Evolutionary conservation across 2,329 filamentous ascomycete genomes (phyloP), one percentile per base, ranked within the genome.

Genomic region (Curvularia lunata): DNA sequence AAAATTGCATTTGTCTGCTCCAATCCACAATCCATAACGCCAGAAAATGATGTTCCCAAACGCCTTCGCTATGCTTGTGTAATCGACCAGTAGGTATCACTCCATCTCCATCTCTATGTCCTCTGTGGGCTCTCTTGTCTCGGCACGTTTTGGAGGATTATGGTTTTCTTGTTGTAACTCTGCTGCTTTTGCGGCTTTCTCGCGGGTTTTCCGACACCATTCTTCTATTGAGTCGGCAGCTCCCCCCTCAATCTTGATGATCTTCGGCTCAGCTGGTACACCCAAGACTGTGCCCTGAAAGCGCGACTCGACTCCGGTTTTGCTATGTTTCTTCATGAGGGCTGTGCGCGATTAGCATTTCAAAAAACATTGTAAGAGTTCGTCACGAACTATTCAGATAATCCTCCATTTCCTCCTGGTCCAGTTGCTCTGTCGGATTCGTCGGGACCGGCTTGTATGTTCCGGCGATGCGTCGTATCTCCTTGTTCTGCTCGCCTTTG

Each of bases 271-370:
- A 48, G 84, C 84, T 43, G 84, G 82, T 64, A 88, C 88, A 4
- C 94, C 94, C 10, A 98, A 82, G 0, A 95, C 85, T 0, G 94
- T 97, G 28, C 91, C 92, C 65, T 89, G 86, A 75, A 92, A 96
- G 69, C 94, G 89, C 9, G 89, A 88, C 71, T 96, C 92, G 70
- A 96, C 92, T 61, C 90, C 91, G 0, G 90, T 91, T 68, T 95
- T 96, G 79, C 89, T 92, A 76, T 96, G 91, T 73, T 96, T 97
- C 79, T 93, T 95, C 78, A 96, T 97, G 41, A 98, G 80, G 4
- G 88, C 90, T 91, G 64, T 48, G 25, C 18, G 25, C 28, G 25
- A 59, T 68, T 53, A 69, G 59, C 34, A 47, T 72, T 52, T 69
- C 51, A 4, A 25, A 7, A 19, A 12, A 5, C 8, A 40, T 16